These are phyloP conservation scores for Macrocybe gigantea DNA, from an alignment of 768 basidiomycete species.

Conservation along the genomic window DNA sequence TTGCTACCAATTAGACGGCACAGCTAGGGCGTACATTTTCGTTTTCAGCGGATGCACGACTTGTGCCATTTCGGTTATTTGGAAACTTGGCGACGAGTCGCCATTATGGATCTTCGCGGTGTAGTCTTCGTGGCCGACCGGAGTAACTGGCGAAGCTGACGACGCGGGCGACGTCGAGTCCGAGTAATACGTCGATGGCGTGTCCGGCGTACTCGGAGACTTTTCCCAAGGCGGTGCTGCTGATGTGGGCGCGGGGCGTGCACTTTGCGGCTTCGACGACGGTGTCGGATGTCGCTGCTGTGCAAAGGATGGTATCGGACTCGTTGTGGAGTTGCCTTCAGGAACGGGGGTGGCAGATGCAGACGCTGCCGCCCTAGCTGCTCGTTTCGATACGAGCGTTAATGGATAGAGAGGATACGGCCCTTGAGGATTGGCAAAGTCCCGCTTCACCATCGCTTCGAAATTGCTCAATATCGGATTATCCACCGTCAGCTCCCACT, in stretches of 20 bases:
- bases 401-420: slow-evolving; percentile 63
- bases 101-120: slow-evolving; percentile 42
- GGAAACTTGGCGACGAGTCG: slow-evolving; percentile 33
- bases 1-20: slow-evolving; percentile 54
- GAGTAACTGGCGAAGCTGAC: slow-evolving; percentile 57
- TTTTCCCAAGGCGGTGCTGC: slow-evolving; percentile 19
- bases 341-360: slow-evolving; percentile 34
- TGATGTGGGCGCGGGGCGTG: slow-evolving; percentile 24
- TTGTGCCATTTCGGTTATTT: slow-evolving; percentile 25
- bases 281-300: slow-evolving; percentile 28
- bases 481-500: slow-evolving; percentile 85
- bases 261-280: slow-evolving; percentile 19
- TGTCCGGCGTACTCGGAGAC: slow-evolving; percentile 39
- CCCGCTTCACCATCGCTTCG: slow-evolving; percentile 51
- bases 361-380: slow-evolving; percentile 36
- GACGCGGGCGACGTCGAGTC: slow-evolving; percentile 54
- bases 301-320: slow-evolving; percentile 42
- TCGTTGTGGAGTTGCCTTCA: slow-evolving; percentile 36
- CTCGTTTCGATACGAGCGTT: slow-evolving; percentile 56
- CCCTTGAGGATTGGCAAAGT: slow-evolving; percentile 44
- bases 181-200: slow-evolving; percentile 49
- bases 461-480: slow-evolving; percentile 54
- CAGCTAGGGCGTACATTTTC: slow-evolving; percentile 63
- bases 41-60: slow-evolving; percentile 42
- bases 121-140: slow-evolving; percentile 43